Base-by-base conservation (phyloP, 1,139 yeast species). In the Zhuliangozyma parablackwelliae region DNA sequence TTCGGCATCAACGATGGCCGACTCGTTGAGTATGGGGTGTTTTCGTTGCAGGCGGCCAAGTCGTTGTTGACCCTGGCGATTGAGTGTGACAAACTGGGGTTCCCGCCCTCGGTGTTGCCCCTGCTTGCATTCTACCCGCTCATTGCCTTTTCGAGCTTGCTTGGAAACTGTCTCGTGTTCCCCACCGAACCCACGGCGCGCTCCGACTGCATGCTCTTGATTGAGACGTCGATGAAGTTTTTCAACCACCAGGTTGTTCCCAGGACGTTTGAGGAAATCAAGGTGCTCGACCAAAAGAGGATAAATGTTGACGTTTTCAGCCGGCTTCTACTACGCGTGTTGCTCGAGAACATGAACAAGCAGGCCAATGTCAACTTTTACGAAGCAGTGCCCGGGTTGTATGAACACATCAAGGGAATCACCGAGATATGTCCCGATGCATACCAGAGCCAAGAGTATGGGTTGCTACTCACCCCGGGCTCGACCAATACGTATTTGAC, bases 91-190 rank as follows among this genome's bases (percentile, higher is more conserved):
- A 48, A 50, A 16, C 41, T 44, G 5, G 42, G 42, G 10, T 37
- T 51, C 2, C 49, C 61, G 1, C 43, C 49, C 26, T 48, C 63
- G 1, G 56, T 54, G 34, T 49, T 51, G 38, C 57, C 61, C 28
- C 62, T 68, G 62, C 38, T 59, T 27, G 40, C 56, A 25, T 58
- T 56, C 35, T 65, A 54, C 40, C 69, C 69, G 1, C 44, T 61
- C 26, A 49, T 60, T 24, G 72, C 73, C 2, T 63, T 53, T 37
- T 50, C 64, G 35, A 57, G 54, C 34, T 38, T 68, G 7, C 40
- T 61, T 13, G 59, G 66, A 0, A 51, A 58, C 30, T 56, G 66
- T 35, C 46, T 66, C 21, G 38, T 38, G 7, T 40, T 28, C 25
- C 42, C 47, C 3, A 36, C 38, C 10, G 42, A 37, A 7, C n/a